Base-by-base conservation (phyloP, 1,139 yeast species). In the Pichia sp. region DNA sequence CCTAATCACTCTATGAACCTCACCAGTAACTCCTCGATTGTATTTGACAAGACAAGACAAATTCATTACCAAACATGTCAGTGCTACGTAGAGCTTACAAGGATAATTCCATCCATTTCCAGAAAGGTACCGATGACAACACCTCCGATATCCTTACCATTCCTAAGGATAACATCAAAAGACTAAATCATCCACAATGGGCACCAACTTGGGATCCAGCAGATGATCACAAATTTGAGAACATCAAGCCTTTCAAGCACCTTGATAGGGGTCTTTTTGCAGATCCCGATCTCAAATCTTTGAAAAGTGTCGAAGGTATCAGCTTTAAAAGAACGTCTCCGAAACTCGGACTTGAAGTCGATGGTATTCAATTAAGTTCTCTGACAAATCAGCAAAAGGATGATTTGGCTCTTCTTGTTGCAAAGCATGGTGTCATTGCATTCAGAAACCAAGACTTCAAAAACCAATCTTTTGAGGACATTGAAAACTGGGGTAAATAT, bases 391-490 rank as follows among this genome's bases (percentile, higher is more conserved):
- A 32, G 12, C 34, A 32, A 32, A 26, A 22, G 27, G 27, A 32
- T 22, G 34, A 32, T 25, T 22, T 32, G 9, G 34, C 34, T 15
- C 17, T 32, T 7, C 17, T 32, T 11, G 34, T 32, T 27, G 29
- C n/a, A 32, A 22, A 15, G 6, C n/a, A 84, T 48, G 86, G 86
- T 29, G 79, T 78, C 34, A 77, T 76, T 22, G 72, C 77, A 11
- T 77, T 80, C 59, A 66, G 83, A 52, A 71, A 74, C 44, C 87
- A 79, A 57, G 77, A 81, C 49, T 69, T 77, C 44, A 70, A 42
- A 84, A 83, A 19, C 11, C 27, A 22, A 22, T n/a, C 21, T 11
- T 33, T 28, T 32, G 29, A 29, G 13, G 23, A 34, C 16, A 34
- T 34, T 19, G 14, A 20, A 14, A 14, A 25, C 3, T 15, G 8